phyloP scores from a whole-genome alignment of 2,329 filamentous ascomycete species.

The Raffaelea arxii region DNA sequence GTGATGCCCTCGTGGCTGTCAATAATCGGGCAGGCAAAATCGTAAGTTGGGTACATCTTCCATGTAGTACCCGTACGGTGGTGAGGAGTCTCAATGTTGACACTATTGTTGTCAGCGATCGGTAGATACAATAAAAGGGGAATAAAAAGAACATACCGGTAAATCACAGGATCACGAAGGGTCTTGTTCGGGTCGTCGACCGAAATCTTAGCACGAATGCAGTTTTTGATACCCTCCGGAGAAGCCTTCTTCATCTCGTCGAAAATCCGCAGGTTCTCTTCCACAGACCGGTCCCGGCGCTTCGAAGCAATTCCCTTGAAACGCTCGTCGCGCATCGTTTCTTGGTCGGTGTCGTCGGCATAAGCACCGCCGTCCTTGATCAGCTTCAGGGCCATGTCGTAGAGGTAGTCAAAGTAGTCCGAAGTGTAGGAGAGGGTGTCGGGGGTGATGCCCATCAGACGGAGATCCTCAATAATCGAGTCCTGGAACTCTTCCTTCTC shows the following conservation, averaged over 20 bases:
- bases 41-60: constrained; percentile 85
- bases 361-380: constrained; percentile 86
- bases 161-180: constrained; percentile 93
- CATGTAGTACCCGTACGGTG: constrained; percentile 71
- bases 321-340: constrained; percentile 77
- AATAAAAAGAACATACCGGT: constrained; percentile 58
- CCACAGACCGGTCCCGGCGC: constrained; percentile 65
- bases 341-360: constrained; percentile 85
- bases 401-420: constrained; percentile 90
- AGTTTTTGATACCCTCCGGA: constrained; percentile 72
- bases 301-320: constrained; percentile 75
- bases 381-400: constrained; percentile 73
- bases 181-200: constrained; percentile 90
- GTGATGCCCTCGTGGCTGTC: constrained; percentile 76
- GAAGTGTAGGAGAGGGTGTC: constrained; percentile 83
- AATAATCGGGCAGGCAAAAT: constrained; percentile 75
- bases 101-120: background rate
- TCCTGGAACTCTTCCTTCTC: constrained; percentile 97
- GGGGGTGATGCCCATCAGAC: constrained; percentile 83
- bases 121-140: no score
- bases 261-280: constrained; percentile 79
- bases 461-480: constrained; percentile 83
- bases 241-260: constrained; percentile 78
- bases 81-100: constrained; percentile 56
- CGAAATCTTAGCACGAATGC: constrained; percentile 90